Evolutionary conservation across 2,329 filamentous ascomycete species (phyloP).

Genomic region (Sporothrix brunneoviolacea): DNA sequence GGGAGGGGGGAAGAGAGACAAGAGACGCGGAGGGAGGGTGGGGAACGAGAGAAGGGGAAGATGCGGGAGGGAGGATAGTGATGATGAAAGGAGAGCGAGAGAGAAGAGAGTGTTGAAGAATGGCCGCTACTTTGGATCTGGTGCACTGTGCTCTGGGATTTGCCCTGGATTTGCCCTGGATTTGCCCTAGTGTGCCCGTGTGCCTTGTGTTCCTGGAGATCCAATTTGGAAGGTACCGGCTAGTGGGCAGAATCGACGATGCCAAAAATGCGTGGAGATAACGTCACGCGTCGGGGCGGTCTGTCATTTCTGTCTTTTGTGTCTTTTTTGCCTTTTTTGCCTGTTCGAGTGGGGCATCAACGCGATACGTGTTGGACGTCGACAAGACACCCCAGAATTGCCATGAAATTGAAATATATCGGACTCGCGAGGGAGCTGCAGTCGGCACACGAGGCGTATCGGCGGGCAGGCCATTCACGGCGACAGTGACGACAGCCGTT

Average conservation of each 20-base stretch:
- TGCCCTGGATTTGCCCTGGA: conserved; percentile 4
- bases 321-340: not conserved
- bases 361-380: not conserved
- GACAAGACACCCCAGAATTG: too few species aligned
- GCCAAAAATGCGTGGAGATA: conserved; percentile 6
- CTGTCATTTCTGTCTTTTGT: not conserved
- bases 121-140: not conserved
- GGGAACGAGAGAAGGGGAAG: not conserved
- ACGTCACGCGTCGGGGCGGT: conserved; percentile 9
- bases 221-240: conserved; percentile 10
- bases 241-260: too few species aligned
- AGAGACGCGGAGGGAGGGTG: not conserved
- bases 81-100: not conserved
- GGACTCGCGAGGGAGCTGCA: too few species aligned
- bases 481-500: too few species aligned
- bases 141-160: not conserved
- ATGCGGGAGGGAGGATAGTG: not conserved
- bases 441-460: too few species aligned
- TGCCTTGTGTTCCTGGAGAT: conserved; percentile 3
- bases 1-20: not conserved
- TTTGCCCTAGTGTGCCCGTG: conserved; percentile 2
- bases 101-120: conserved; percentile 4
- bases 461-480: too few species aligned
- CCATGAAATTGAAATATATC: too few species aligned
- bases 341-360: not conserved